These are phyloP conservation scores for Blastobotrys mokoenaii DNA, from an alignment of 805 yeast genomes.

Conservation along the genomic window DNA sequence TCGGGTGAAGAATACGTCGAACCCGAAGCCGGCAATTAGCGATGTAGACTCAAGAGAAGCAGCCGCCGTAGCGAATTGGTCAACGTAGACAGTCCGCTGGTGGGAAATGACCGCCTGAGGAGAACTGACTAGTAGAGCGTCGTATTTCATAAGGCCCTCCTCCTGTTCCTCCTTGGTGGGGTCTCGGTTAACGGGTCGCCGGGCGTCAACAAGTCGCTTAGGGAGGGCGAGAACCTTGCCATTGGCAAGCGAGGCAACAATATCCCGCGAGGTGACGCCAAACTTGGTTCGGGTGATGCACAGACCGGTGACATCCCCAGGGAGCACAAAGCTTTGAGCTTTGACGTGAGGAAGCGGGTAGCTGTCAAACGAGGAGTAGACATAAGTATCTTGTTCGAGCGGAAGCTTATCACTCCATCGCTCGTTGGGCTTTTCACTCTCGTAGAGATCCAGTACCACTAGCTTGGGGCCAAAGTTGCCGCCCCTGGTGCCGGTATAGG, in stretches of 20 bases:
- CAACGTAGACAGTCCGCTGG: slow-evolving; percentile 33
- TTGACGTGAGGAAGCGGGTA: slow-evolving; percentile 40
- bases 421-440: slow-evolving; percentile 47
- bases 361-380: slow-evolving; percentile 31
- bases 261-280: slow-evolving; percentile 61
- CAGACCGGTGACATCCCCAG: slow-evolving; percentile 47
- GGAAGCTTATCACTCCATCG: slow-evolving; percentile 23
- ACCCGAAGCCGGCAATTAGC: slow-evolving; percentile 46
- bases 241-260: slow-evolving; percentile 47
- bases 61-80: slow-evolving; percentile 40
- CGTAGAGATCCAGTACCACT: slow-evolving; percentile 71
- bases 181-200: slow-evolving; percentile 53
- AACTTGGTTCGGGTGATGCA: slow-evolving; percentile 49
- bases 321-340: slow-evolving; percentile 48
- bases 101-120: slow-evolving; percentile 46
- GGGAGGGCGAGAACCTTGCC: slow-evolving; percentile 69
- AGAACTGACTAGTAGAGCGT: slow-evolving; percentile 47
- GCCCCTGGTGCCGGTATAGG: slow-evolving; percentile 34
- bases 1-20: slow-evolving; percentile 66
- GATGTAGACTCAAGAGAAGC: slow-evolving; percentile 79
- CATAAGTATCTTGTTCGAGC: slow-evolving; percentile 6
- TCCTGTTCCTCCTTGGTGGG: slow-evolving; percentile 44
- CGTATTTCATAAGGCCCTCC: slow-evolving; percentile 61
- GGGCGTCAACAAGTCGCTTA: slow-evolving; percentile 54
- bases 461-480: slow-evolving; percentile 42